Base-by-base conservation (phyloP, 108 stramenopile genomes). In the Nitzschia inconspicua region DNA sequence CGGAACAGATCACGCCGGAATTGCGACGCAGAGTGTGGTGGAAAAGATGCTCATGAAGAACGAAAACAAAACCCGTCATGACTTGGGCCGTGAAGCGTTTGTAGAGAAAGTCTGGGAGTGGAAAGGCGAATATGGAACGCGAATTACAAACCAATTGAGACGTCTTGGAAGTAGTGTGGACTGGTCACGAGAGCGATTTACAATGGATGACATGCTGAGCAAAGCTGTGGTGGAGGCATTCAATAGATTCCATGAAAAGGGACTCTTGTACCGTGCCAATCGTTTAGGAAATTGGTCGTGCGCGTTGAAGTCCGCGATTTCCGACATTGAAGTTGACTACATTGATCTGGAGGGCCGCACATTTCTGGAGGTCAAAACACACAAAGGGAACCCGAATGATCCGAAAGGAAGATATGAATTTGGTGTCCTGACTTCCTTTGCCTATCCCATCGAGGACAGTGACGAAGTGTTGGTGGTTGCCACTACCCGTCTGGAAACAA, bases 401-500 rank as follows among this genome's bases (percentile, higher is more conserved):
- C 70, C 82, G 48, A 86, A 81, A 60, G 92, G 93, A 20, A 88
- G 95, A 19, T 99, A 99, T 73, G 96, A 99, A 79, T 99, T 99
- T 69, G 98, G 97, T 48, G 85, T 84, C 3, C 60, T 99, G 28
- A 98, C 97, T 10, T 84, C 82, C 50, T 99, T 99, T 75, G 95
- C 96, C 14, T 99, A 99, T 76, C 93, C 94, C 13, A 78, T 98
- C 13, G 94, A 94, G 67, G 89, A 88, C 23, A 57, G 61, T n/a
- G 89, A 84, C n/a, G 97, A 98, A 77, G 77, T 92, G 58, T 60
- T 99, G 52, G 78, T 96, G 47, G 97, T 99, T 30, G 99, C 99
- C 1, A 99, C 99, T 19, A 99, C 99, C 4, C 97, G 99, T 85
- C 73, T 98, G 57, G 99, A 99, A 78, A 99, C 99, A 30, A 99